Percentiles rank a stretch among this genome's conserved stretches.
Evolutionary conservation across 176 grass and related monocot genomes (phyloP).

Genomic region (Thinopyrum elongatum): DNA sequence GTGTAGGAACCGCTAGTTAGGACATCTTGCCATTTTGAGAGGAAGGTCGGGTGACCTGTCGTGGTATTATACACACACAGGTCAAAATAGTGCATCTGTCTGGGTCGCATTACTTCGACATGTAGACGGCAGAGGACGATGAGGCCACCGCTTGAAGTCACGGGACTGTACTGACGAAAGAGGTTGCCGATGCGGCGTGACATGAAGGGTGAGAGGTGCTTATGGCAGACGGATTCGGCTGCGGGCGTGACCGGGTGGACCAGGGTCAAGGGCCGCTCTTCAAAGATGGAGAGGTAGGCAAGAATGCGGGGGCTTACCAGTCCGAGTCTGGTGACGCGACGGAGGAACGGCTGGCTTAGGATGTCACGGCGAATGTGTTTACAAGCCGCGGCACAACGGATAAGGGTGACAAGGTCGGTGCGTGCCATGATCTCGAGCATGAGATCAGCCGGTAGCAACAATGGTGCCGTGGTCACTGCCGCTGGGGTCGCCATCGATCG

Average conservation of each 20-base stretch:
- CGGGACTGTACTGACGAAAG: accelerated
- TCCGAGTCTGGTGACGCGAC: too few species aligned
- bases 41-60: neutral
- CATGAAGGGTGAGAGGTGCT: neutral
- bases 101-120: too few species aligned
- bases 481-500: too few species aligned
- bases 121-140: too few species aligned
- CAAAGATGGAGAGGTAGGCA: neutral
- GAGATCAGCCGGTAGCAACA: neutral
- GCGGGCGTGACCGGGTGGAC: neutral
- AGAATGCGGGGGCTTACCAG: neutral
- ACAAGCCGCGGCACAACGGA: neutral
- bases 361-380: neutral
- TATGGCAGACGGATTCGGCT: neutral
- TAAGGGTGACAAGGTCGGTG: neutral
- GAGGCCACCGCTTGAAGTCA: too few species aligned
- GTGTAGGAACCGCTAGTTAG: neutral
- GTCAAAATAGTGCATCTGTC: neutral
- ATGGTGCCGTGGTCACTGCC: neutral
- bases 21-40: neutral
- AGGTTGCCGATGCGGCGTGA: neutral
- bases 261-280: neutral
- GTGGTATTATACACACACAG: neutral
- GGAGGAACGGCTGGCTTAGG: neutral
- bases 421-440: neutral